Evolutionary conservation across 2,329 filamentous ascomycete species (phyloP).

Genomic region (Alternaria postmessia): DNA sequence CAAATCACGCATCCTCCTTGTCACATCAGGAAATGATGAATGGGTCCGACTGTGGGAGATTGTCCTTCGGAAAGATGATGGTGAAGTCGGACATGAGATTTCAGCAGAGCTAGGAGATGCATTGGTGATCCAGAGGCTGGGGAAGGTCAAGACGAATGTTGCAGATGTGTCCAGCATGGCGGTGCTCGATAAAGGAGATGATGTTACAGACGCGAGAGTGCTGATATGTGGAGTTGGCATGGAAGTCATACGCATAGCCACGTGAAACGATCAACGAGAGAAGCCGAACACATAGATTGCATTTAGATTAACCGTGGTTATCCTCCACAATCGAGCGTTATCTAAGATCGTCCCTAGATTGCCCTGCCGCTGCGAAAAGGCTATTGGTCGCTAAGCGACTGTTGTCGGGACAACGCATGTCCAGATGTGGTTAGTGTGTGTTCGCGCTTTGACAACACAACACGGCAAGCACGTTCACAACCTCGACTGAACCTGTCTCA

Average conservation of each 20-base stretch:
- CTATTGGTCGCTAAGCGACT: not conserved
- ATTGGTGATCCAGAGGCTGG: conserved; percentile 43
- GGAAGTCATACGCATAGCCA: conserved; percentile 38
- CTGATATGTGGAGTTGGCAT: conserved; percentile 48
- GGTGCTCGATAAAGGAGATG: conserved; percentile 37
- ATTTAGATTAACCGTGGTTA: not conserved
- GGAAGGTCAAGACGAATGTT: conserved; percentile 56
- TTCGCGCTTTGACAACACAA: conserved; percentile 38
- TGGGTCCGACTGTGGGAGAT: conserved; percentile 58
- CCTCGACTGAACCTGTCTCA: conserved; percentile 20
- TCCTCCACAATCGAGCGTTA: not conserved
- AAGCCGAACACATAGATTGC: not conserved
- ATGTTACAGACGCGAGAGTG: conserved; percentile 21
- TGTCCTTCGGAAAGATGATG: not conserved
- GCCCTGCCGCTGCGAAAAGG: not conserved
- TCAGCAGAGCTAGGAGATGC: conserved; percentile 4
- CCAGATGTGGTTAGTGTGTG: conserved; percentile 16
- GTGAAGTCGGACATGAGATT: not conserved
- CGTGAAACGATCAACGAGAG: not conserved
- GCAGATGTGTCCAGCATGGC: conserved; percentile 64
- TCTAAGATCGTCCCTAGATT: conserved; percentile 2
- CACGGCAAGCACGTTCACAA: conserved; percentile 24
- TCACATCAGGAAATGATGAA: conserved; percentile 59
- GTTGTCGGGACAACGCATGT: conserved; percentile 27
- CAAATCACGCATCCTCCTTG: conserved; percentile 24